Evolutionary conservation across 2,329 filamentous ascomycete species (phyloP), one percentile per base, ranked within the genome.

Genomic region (Aspergillus puulaauensis): DNA sequence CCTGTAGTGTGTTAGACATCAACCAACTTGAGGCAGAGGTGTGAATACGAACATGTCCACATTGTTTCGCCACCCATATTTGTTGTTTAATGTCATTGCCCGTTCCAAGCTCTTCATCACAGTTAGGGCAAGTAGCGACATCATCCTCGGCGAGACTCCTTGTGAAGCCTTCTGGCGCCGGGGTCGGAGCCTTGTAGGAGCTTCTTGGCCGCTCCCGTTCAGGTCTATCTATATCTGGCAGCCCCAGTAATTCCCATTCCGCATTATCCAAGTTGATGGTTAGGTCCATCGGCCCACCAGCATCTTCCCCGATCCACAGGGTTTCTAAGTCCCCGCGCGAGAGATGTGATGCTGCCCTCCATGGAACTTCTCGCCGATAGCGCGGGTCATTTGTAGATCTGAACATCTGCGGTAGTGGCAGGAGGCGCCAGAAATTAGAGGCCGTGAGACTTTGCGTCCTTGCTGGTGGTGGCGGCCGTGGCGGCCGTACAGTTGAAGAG

Each of bases 11-110:
- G 52, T 57, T 46, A 60, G 52, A 33, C 7, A 40, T 66, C 35
- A 64, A 57, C 40, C 15, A 44, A 40, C 33, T 54, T 21, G 7
- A 19, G 5, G 4, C 11, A 33, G 23, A 15, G 41, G 8, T 23
- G 24, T 23, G 58, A 24, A 41, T 44, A 80, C 84, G 74, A 83
- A 98, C 95, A 78, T 99, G 95, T 63, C 95, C 95, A 72, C 95
- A 99, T 52, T 83, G 83, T 75, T 93, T 96, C 37, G 95, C 82
- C 1, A 95, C 89, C 92, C 93, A 98, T 61, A 98, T 93, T 67
- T 96, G 90, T 69, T 90, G 87, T 74, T 96, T 92, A 35, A 79
- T 71, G 27, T 82, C 80, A 54, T 82, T 86, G 14, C 92, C 90
- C 51, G 88, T 86, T 6, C 91, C 89, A 15, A 99, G 78, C 75